phyloP scores from a whole-genome alignment of 75 land plant species.

The Gnetum montanum region DNA sequence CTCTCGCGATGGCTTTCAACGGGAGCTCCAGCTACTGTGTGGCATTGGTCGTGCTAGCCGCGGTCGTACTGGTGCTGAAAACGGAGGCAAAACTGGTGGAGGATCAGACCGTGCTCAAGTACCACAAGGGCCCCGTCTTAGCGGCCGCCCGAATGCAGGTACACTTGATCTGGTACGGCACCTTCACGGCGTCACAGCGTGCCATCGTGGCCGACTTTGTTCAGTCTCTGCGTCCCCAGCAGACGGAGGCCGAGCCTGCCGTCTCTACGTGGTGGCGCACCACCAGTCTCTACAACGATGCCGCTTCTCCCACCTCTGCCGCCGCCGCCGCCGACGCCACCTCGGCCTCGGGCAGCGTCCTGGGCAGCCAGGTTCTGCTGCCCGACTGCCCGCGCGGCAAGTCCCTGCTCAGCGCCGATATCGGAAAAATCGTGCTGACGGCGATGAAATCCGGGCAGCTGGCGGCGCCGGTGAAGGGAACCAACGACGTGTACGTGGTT shows the following conservation, averaged over 20 bases:
- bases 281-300: not conserved
- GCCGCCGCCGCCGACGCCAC: not conserved
- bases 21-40: too few species aligned
- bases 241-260: constrained; percentile 1
- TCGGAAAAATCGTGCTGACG: constrained; percentile 15
- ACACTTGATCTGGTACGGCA: constrained; percentile 31
- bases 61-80: too few species aligned
- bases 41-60: too few species aligned
- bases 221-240: constrained; percentile 32
- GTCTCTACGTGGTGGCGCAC: not conserved
- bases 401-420: constrained; percentile 10
- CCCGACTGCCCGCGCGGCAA: constrained; percentile 7
- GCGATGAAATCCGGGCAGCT: not conserved
- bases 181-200: constrained; percentile 18
- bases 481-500: constrained; percentile 29
- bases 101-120: constrained; percentile 36
- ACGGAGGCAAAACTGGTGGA: too few species aligned
- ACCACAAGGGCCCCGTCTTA: constrained; percentile 60
- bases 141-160: constrained; percentile 29
- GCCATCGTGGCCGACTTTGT: constrained; percentile 42
- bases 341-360: not conserved
- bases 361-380: not conserved
- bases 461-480: not conserved
- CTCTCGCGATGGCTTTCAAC: too few species aligned
- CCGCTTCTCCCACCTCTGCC: constrained; percentile 6